phyloP scores from a whole-genome alignment of 345 rosid genomes.

The Lepidium didymum region DNA sequence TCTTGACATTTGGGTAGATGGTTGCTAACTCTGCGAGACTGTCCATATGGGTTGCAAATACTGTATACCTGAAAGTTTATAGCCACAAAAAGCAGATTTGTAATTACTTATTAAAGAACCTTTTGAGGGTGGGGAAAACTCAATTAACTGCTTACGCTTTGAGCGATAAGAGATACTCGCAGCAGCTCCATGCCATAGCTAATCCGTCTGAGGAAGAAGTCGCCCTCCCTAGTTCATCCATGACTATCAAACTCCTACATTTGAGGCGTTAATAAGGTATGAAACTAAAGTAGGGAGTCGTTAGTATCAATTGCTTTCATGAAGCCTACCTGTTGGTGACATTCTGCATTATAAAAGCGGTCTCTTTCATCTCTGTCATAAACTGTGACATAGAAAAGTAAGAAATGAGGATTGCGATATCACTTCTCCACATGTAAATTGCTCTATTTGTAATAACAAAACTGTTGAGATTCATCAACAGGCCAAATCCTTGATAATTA shows the following conservation, averaged over 20 bases:
- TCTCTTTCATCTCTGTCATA: slow-evolving; percentile 99
- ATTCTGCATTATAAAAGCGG: slow-evolving; percentile 95
- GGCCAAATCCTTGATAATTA: neutral
- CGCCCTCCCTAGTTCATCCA: slow-evolving; percentile 99
- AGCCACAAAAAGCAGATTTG: neutral
- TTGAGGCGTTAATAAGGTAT: neutral
- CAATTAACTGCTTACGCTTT: slow-evolving; percentile 51
- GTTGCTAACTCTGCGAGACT: slow-evolving; percentile 73
- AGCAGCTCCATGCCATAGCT: slow-evolving; percentile 97
- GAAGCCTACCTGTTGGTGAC: slow-evolving; percentile 55
- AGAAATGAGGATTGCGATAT: neutral
- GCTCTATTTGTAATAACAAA: neutral
- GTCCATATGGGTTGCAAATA: slow-evolving; percentile 91
- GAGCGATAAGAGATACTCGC: slow-evolving; percentile 72
- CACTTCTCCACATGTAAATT: neutral
- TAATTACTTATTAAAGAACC: neutral
- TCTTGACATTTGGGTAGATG: slow-evolving; percentile 77
- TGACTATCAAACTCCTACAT: slow-evolving; percentile 73
- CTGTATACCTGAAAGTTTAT: slow-evolving; percentile 55
- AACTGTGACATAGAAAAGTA: slow-evolving; percentile 47
- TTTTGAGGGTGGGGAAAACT: neutral
- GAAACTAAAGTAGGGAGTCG: neutral
- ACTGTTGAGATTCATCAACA: neutral
- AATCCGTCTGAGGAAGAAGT: slow-evolving; percentile 95
- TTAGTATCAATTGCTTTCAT: neutral